Base-by-base conservation (phyloP, 2,329 filamentous ascomycete species). In the Hypocreales sp. region DNA sequence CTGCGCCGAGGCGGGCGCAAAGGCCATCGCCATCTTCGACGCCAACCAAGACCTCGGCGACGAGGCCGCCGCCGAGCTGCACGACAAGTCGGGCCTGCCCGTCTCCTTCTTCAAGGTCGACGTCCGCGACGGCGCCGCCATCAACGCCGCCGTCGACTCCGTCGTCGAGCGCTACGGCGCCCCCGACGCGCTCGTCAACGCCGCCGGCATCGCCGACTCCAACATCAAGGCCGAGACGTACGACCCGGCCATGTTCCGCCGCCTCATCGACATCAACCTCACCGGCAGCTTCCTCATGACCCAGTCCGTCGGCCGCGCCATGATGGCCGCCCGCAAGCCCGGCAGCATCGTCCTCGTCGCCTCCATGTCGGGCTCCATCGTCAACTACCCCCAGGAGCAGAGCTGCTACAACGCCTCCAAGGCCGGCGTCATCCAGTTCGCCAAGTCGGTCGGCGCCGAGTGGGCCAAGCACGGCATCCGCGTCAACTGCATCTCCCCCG, bases 331-430 rank as follows among this genome's bases (percentile, higher is more conserved):
- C 30, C 64, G 67, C 44, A 74, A 73, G 54, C 71, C 73, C 9
- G 79, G 79, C 22, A 76, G 68, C 44, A 78, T 86, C 46, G 64
- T 86, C 44, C 69, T 83, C 35, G 71, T 84, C 28, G 78, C 77
- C 18, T 81, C 75, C 44, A 84, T 87, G 79, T 82, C 77, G 26
- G 81, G 79, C 38, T 71, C 72, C 56, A 72, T 87, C 37, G 80
- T 84, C 64, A 87, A 87, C 69, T 84, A 75, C 60, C 80, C 79
- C 6, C 79, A 86, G 56, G 76, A 83, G 58, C 79, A 86, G 58
- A 72, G 64, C 25, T 80, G 75, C 55, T 87, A 87, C 68, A 86
- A 86, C 46, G 78, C 79, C 17, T 81, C 76, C 54, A 86, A 86
- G 67, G 78, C 80, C 11, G 79, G 73, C 41, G 77, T 84, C 20